A percentile compares a stretch with the other conserved stretches of the same genome.
These are phyloP conservation scores for Xylaria nigripes DNA, from an alignment of 495 filamentous ascomycete genomes.

Conservation along the genomic window DNA sequence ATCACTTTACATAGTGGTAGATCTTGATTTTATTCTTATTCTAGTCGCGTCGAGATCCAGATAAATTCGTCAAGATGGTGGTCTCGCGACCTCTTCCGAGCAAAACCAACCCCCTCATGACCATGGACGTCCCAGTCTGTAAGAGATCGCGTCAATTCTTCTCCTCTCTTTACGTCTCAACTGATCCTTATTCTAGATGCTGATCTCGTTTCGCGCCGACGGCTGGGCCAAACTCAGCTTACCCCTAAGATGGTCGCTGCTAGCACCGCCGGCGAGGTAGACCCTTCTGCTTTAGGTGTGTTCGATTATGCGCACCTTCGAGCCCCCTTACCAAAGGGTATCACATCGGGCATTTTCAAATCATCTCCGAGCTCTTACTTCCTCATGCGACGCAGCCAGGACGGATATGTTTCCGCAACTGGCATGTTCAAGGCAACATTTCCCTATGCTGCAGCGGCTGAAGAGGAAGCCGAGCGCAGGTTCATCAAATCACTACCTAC, in stretches of 20 bases:
- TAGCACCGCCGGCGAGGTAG: constrained; percentile 57
- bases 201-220: constrained; percentile 74
- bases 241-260: constrained; percentile 63
- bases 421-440: constrained; percentile 99
- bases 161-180: not conserved
- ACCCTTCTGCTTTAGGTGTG: constrained; percentile 62
- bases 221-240: constrained; percentile 85
- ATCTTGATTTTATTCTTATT: constrained; percentile 5
- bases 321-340: constrained; percentile 78
- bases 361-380: constrained; percentile 86
- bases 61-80: constrained; percentile 44
- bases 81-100: constrained; percentile 55
- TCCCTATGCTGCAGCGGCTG: constrained; percentile 76
- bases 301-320: constrained; percentile 96
- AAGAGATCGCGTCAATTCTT: constrained; percentile 9
- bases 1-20: constrained; percentile 1
- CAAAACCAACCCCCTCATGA: constrained; percentile 68
- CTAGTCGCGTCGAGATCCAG: constrained; percentile 20
- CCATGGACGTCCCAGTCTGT: constrained; percentile 61
- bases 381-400: constrained; percentile 90
- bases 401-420: constrained; percentile 90
- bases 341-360: constrained; percentile 87
- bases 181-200: constrained; percentile 54
- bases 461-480: constrained; percentile 80
- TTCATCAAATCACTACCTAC: constrained; percentile 71